phyloP scores from a whole-genome alignment of 1,284 basidiomycete species.

The Trichosporon inkin region DNA sequence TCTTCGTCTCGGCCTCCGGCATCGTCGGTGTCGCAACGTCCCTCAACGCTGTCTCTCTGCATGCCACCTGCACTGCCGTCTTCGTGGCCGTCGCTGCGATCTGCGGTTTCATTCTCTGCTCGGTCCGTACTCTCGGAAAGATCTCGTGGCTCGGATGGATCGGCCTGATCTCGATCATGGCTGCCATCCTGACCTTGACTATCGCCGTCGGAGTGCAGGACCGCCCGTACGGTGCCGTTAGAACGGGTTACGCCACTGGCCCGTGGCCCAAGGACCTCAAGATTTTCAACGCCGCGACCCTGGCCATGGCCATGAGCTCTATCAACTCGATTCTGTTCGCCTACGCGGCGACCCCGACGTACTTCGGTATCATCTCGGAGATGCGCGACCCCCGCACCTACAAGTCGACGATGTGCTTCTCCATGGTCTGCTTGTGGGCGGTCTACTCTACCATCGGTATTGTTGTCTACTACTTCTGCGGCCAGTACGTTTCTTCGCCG shows the following conservation, averaged over 20 bases:
- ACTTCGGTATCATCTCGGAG: slow-evolving; percentile 30
- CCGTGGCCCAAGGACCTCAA: slow-evolving; percentile 34
- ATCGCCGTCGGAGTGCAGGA: slow-evolving; percentile 49
- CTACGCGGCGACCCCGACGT: slow-evolving; percentile 33
- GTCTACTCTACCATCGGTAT: slow-evolving; percentile 37
- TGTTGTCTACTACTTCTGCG: slow-evolving; percentile 36
- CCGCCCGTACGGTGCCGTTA: slow-evolving; percentile 36
- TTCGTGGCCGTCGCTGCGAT: slow-evolving; percentile 41
- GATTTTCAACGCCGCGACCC: slow-evolving; percentile 24
- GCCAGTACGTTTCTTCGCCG: slow-evolving; percentile 45
- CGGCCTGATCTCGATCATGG: slow-evolving; percentile 33
- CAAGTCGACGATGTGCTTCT: slow-evolving; percentile 29
- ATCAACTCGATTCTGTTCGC: slow-evolving; percentile 44
- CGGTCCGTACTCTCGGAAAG: slow-evolving; percentile 44
- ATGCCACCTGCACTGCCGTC: slow-evolving; percentile 46
- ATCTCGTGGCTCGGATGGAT: slow-evolving; percentile 49
- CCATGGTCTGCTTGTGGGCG: slow-evolving; percentile 36
- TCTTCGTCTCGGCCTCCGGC: slow-evolving; percentile 27
- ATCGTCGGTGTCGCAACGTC: slow-evolving; percentile 46
- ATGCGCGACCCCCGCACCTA: slow-evolving; percentile 37
- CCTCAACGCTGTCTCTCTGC: slow-evolving; percentile 47
- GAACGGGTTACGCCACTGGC: slow-evolving; percentile 13
- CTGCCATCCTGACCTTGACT: slow-evolving; percentile 45
- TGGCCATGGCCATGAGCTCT: slow-evolving; percentile 43
- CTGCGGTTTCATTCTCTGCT: slow-evolving; percentile 32